Conservation (phyloP, 208 protist genomes). For the Trypanosoma vivax region DNA sequence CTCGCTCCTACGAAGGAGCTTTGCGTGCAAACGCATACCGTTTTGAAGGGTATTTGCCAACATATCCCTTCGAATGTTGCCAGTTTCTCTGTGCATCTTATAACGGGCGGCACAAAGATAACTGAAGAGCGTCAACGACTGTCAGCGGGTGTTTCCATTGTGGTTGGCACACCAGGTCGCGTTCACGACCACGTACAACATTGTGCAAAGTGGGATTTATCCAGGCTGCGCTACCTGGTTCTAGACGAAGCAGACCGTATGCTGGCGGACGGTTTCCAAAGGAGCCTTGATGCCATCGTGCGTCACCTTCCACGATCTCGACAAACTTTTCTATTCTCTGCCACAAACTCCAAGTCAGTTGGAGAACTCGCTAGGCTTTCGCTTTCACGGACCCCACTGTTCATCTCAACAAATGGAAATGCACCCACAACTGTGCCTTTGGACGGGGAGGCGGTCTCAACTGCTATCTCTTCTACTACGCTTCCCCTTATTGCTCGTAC, state of each 20-base stretch:
- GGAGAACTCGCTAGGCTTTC: conserved; percentile 88
- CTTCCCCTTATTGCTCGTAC: conserved; percentile 56
- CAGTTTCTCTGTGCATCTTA: conserved; percentile 72
- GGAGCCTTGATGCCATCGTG: conserved; percentile 94
- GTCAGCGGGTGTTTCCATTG: conserved; percentile 47
- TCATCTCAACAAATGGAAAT: conserved; percentile 66
- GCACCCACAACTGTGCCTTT: conserved; percentile 40
- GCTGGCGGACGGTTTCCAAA: conserved; percentile 99
- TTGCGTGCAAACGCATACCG: conserved; percentile 86
- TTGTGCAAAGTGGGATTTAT: conserved; percentile 74
- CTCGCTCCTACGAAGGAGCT: conserved; percentile 91
- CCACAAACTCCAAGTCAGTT: conserved; percentile 93
- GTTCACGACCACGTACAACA: conserved; percentile 85
- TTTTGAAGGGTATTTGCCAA: conserved; percentile 79
- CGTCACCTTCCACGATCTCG: conserved; percentile 77
- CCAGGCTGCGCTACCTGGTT: conserved; percentile 93
- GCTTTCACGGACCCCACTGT: conserved; percentile 89
- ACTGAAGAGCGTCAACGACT: conserved; percentile 66
- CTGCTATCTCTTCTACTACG: conserved; percentile 1
- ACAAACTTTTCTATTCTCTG: conserved; percentile 97
- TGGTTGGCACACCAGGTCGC: conserved; percentile 85
- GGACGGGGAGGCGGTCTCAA: conserved; percentile 4
- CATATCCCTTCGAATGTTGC: conserved; percentile 31
- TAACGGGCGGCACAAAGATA: conserved; percentile 86
- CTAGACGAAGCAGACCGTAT: conserved; percentile 99